Evolutionary conservation across 164 flowering plant species (phyloP).

Genomic region (Nymphaea thermarum): DNA sequence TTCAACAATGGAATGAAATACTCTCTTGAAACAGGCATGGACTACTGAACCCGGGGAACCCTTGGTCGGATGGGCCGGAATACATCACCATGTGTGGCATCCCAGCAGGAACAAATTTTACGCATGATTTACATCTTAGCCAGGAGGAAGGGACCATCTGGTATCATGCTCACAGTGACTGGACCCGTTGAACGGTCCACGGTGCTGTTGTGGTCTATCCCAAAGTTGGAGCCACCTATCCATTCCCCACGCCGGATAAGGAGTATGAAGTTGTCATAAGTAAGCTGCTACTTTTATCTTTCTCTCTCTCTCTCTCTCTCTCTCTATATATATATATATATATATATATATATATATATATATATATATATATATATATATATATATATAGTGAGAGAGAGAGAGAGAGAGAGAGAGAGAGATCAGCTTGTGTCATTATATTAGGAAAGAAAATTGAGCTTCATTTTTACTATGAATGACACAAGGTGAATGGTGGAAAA

Average conservation of each 20-base stretch:
- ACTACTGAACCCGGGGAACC: constrained; percentile 29
- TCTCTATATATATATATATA: no score
- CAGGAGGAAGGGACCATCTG: constrained; percentile 36
- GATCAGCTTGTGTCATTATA: no score
- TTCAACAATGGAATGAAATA: no score
- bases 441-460: no score
- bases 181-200: constrained; percentile 21
- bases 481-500: constrained; percentile 7
- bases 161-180: constrained; percentile 57
- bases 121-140: constrained; percentile 17
- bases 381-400: no score
- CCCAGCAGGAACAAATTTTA: constrained; percentile 23
- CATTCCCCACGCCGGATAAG: constrained; percentile 14
- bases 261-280: constrained; percentile 11
- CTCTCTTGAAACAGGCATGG: constrained; percentile 13
- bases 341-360: no score
- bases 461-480: no score
- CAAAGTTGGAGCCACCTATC: constrained; percentile 7
- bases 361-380: no score
- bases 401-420: no score
- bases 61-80: constrained; percentile 52
- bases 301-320: no score
- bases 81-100: constrained; percentile 43
- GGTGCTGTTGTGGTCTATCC: constrained; percentile 10
- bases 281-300: neutral